Percentiles rank a stretch among this genome's conserved stretches.
These are phyloP conservation scores for Carpinus fangiana DNA, from an alignment of 306 rosid genomes.

Conservation along the genomic window DNA sequence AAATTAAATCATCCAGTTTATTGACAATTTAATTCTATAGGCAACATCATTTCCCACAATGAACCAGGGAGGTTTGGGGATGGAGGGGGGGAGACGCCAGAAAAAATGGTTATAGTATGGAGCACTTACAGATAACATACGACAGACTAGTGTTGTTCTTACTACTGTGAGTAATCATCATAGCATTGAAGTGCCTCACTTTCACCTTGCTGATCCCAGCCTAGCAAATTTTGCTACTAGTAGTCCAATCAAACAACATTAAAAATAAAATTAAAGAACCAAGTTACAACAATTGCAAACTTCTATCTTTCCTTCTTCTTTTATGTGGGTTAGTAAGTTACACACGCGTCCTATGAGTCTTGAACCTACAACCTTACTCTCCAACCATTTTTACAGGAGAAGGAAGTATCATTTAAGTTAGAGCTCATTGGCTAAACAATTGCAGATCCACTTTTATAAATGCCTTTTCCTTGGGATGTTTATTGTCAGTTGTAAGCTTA, in stretches of 20 bases:
- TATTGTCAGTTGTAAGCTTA: not conserved
- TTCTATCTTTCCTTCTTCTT: not conserved
- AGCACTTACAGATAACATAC: too few species aligned
- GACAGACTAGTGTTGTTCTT: not conserved
- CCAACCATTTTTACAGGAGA: not conserved
- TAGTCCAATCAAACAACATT: not conserved
- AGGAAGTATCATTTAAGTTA: not conserved
- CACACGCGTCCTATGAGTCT: not conserved
- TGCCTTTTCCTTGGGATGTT: not conserved
- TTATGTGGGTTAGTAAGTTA: not conserved
- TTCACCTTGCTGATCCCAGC: not conserved
- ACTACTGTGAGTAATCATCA: not conserved
- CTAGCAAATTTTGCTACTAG: not conserved
- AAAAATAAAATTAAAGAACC: not conserved
- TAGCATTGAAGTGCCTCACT: not conserved
- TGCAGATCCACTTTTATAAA: not conserved
- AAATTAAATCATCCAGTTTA: not conserved
- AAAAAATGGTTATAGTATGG: not conserved
- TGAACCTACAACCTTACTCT: not conserved
- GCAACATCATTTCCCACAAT: not conserved
- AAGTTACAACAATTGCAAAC: not conserved
- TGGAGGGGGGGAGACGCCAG: not conserved
- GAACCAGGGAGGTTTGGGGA: too few species aligned
- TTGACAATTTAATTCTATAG: not conserved
- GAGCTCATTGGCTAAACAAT: not conserved